phyloP scores from a whole-genome alignment of 2,329 filamentous ascomycete species.

The Ceratocystis papillata region DNA sequence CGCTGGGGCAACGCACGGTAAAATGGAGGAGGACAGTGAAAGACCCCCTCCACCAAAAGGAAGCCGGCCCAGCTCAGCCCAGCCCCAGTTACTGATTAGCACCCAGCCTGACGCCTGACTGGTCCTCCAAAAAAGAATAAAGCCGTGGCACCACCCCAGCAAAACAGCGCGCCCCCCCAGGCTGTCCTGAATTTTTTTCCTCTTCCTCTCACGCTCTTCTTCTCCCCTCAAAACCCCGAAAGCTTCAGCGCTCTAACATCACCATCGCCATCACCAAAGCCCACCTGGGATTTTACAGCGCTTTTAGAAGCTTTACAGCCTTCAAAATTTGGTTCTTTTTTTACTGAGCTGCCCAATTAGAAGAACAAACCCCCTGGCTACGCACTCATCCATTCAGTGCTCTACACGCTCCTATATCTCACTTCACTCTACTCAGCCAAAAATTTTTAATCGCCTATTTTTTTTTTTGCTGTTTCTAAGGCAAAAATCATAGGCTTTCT shows the following conservation, averaged over 20 bases:
- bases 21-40: not conserved
- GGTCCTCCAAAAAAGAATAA: conserved; percentile 24
- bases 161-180: conserved; percentile 20
- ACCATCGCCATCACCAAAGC: conserved; percentile 13
- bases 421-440: no score
- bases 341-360: conserved; percentile 24
- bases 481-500: not conserved
- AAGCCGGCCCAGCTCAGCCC: conserved; percentile 9
- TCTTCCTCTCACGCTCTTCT: conserved; percentile 21
- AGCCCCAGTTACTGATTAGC: conserved; percentile 23
- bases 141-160: conserved; percentile 22
- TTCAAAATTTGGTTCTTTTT: conserved; percentile 10
- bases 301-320: not conserved
- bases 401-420: no score
- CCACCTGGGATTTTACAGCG: no score
- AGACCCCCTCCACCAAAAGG: no score
- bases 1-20: not conserved
- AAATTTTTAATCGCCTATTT: not conserved
- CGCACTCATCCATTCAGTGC: no score
- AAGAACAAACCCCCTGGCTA: no score
- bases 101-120: conserved; percentile 17
- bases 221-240: conserved; percentile 5
- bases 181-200: conserved; percentile 21
- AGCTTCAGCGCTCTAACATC: conserved; percentile 19
- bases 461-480: conserved; percentile 7